phyloP scores from a whole-genome alignment of 1,284 basidiomycete genomes.

The Puccinia coronata region DNA sequence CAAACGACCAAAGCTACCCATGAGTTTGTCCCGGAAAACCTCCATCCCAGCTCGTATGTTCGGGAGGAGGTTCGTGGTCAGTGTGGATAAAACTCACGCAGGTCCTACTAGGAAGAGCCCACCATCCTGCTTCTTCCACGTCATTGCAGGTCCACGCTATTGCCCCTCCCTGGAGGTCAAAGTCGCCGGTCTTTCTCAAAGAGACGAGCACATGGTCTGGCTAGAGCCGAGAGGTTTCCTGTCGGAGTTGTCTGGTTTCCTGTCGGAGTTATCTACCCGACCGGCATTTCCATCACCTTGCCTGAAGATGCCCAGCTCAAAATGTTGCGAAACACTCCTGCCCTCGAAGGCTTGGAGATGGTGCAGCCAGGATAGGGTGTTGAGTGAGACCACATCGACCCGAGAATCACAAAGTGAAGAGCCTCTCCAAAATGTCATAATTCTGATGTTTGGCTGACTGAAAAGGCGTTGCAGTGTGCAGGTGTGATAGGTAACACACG shows the following conservation, averaged over 20 bases:
- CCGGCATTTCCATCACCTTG: constrained; percentile 81
- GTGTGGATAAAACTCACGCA: neutral
- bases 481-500: constrained; percentile 69
- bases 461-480: constrained; percentile 66
- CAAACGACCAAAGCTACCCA: constrained; percentile 73
- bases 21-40: constrained; percentile 69
- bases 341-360: constrained; percentile 78
- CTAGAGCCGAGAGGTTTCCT: constrained; percentile 87
- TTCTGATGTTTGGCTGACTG: constrained; percentile 76
- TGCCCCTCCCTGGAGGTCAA: constrained; percentile 88
- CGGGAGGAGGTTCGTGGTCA: constrained; percentile 79
- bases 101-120: neutral
- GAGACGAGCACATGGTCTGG: constrained; percentile 75
- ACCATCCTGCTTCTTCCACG: neutral
- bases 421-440: constrained; percentile 84
- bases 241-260: constrained; percentile 73
- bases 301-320: constrained; percentile 77
- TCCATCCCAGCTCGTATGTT: constrained; percentile 77
- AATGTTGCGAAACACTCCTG: constrained; percentile 78
- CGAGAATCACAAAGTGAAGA: constrained; percentile 71
- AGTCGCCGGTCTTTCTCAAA: constrained; percentile 74
- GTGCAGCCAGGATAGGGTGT: constrained; percentile 84
- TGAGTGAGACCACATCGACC: constrained; percentile 88
- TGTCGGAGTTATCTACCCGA: constrained; percentile 91
- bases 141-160: constrained; percentile 73